A percentile compares a stretch with the other conserved stretches of the same genome.
These are phyloP conservation scores for Mucor irregularis DNA, from an alignment of 371 early-diverging fungal species.

Conservation along the genomic window DNA sequence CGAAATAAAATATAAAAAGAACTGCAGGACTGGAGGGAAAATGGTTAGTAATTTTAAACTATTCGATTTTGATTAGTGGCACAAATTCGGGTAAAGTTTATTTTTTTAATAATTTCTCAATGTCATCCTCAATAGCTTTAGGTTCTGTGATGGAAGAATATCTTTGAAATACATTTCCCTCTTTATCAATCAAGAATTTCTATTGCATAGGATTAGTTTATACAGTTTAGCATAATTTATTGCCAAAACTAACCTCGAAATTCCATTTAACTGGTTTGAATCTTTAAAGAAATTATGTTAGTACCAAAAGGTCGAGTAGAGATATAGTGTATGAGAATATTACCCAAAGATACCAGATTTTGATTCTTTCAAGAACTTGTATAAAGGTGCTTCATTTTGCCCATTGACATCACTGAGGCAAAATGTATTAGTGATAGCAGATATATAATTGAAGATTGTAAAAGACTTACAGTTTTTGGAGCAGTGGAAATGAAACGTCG, in stretches of 20 bases:
- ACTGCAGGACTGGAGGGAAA: background rate
- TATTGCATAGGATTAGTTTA: slow-evolving; percentile 4
- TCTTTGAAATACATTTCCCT: slow-evolving; percentile 70
- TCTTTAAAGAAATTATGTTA: slow-evolving; percentile 16
- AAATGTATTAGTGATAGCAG: background rate
- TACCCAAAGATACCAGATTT: slow-evolving; percentile 65
- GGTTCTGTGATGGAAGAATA: slow-evolving; percentile 64
- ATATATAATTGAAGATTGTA: background rate
- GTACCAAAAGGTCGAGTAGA: background rate
- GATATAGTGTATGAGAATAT: background rate
- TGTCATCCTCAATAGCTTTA: slow-evolving; percentile 49
- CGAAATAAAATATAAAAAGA: background rate
- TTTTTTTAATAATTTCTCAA: slow-evolving; percentile 40
- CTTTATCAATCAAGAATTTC: slow-evolving; percentile 74
- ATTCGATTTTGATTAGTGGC: too few species aligned
- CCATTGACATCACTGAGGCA: slow-evolving; percentile 76
- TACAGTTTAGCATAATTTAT: background rate
- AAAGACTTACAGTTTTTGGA: slow-evolving; percentile 67
- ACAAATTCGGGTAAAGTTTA: background rate
- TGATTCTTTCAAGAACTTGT: slow-evolving; percentile 68
- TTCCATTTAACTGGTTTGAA: slow-evolving; percentile 78
- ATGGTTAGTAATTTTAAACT: background rate
- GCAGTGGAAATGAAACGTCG: slow-evolving; percentile 78
- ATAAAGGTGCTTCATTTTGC: slow-evolving; percentile 70
- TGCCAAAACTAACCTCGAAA: slow-evolving; percentile 47